These are phyloP conservation scores for Neopestalotiopsis rosae DNA, from an alignment of 2,329 filamentous ascomycete genomes.

Conservation along the genomic window DNA sequence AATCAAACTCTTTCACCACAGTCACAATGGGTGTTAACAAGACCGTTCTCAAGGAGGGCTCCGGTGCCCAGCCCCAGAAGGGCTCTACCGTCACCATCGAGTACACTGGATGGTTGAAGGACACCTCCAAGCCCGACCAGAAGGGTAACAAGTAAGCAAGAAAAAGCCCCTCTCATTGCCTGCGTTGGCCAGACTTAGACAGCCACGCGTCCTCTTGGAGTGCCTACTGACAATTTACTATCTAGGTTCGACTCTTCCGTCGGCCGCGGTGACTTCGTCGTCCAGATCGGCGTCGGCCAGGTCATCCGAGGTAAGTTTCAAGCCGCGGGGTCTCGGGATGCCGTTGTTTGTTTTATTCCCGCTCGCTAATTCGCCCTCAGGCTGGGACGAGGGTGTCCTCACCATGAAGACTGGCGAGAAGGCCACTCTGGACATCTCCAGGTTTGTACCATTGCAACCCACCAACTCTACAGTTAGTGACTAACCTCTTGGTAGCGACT, in stretches of 20 bases:
- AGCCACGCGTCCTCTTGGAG: neutral
- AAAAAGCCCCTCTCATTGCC: neutral
- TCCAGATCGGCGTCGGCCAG: constrained; percentile 78
- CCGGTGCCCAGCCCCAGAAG: constrained; percentile 61
- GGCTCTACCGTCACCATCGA: constrained; percentile 84
- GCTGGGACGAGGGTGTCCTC: constrained; percentile 84
- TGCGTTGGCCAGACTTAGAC: neutral
- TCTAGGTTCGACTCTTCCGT: constrained; percentile 87
- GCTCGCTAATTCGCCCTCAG: constrained; percentile 45
- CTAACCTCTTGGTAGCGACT: constrained; percentile 31
- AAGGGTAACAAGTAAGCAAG: constrained; percentile 74
- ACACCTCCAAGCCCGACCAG: constrained; percentile 62
- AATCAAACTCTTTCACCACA: constrained; percentile 10
- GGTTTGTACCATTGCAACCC: constrained; percentile 48
- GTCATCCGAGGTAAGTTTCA: constrained; percentile 79
- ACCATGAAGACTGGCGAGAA: constrained; percentile 92
- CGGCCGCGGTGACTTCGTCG: constrained; percentile 77
- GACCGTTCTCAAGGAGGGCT: constrained; percentile 65
- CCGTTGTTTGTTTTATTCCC: neutral
- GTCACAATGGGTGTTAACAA: constrained; percentile 76
- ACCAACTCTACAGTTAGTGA: constrained; percentile 20
- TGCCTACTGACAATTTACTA: constrained; percentile 7
- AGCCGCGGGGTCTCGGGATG: neutral
- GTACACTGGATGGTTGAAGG: constrained; percentile 89
- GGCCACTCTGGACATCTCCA: constrained; percentile 80